phyloP scores from a whole-genome alignment of 495 filamentous ascomycete genomes.

The Podospora pseudocomata region DNA sequence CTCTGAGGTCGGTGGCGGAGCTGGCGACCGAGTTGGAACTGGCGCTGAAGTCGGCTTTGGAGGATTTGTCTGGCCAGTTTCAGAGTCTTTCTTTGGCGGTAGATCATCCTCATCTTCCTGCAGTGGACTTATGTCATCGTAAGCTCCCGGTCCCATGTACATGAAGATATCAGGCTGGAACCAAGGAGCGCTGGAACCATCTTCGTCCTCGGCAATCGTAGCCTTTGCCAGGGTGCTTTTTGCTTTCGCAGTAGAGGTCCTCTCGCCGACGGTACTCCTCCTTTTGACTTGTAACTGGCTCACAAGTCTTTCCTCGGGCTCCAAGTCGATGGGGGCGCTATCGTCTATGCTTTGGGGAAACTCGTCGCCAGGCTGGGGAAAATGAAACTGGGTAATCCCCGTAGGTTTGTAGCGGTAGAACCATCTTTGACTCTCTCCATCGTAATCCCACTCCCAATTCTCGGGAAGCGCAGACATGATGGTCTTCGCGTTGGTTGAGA shows the following conservation, averaged over 20 bases:
- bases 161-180: constrained; percentile 43
- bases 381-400: constrained; percentile 45
- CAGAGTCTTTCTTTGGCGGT: neutral
- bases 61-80: constrained; percentile 2
- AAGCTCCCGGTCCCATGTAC: constrained; percentile 40
- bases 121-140: constrained; percentile 36
- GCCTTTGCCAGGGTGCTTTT: constrained; percentile 17
- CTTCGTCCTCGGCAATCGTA: constrained; percentile 19
- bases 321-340: constrained; percentile 32
- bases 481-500: neutral
- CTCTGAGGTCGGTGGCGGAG: neutral
- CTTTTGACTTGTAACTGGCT: constrained; percentile 36
- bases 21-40: neutral
- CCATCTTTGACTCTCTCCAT: constrained; percentile 41
- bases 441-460: constrained; percentile 49
- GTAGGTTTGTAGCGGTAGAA: constrained; percentile 46
- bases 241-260: constrained; percentile 8
- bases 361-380: constrained; percentile 49
- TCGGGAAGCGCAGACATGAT: constrained; percentile 40
- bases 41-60: neutral
- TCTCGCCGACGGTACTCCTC: constrained; percentile 22
- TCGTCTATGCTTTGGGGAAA: constrained; percentile 44
- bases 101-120: constrained; percentile 31
- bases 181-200: constrained; percentile 29
- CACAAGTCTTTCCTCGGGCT: constrained; percentile 36